Evolutionary conservation across 2,329 filamentous ascomycete species (phyloP).

Genomic region (Rutstroemia sp.): DNA sequence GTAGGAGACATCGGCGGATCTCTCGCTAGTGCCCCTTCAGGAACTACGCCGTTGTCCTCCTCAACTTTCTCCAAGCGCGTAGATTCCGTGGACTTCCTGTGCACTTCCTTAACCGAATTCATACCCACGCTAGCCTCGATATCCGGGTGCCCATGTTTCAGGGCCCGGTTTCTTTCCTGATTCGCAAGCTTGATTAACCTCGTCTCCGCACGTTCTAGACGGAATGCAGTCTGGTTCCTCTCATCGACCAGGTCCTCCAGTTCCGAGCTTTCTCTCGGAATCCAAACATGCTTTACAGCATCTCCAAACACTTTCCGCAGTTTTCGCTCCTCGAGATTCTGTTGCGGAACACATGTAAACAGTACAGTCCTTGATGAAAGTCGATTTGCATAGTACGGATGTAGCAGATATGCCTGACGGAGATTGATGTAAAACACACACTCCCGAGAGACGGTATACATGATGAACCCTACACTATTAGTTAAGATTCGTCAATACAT

Average conservation of each 20-base stretch:
- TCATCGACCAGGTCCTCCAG: slow-evolving; percentile 53
- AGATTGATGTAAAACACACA: slow-evolving; percentile 62
- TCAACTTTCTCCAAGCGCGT: neutral
- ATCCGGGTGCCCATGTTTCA: slow-evolving; percentile 42
- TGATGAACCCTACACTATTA: slow-evolving; percentile 42
- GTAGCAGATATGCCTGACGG: slow-evolving; percentile 60
- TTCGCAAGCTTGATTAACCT: slow-evolving; percentile 53
- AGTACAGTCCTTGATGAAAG: slow-evolving; percentile 61
- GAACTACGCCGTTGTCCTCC: neutral
- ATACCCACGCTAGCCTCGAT: slow-evolving; percentile 13
- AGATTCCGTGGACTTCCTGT: neutral
- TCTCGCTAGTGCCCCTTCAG: neutral
- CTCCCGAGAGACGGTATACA: slow-evolving; percentile 60
- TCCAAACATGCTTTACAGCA: slow-evolving; percentile 56
- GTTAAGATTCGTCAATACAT: neutral
- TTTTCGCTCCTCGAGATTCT: slow-evolving; percentile 50
- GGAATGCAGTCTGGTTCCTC: slow-evolving; percentile 50
- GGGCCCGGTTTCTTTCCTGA: slow-evolving; percentile 43
- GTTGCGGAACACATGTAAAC: slow-evolving; percentile 56
- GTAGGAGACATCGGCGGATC: neutral
- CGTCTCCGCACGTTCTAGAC: slow-evolving; percentile 58
- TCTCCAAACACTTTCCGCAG: slow-evolving; percentile 53
- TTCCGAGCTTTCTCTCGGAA: slow-evolving; percentile 50
- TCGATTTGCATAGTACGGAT: slow-evolving; percentile 56
- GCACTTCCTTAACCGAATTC: slow-evolving; percentile 3